phyloP scores from a whole-genome alignment of 306 rosid genomes.

The Ceratonia siliqua region DNA sequence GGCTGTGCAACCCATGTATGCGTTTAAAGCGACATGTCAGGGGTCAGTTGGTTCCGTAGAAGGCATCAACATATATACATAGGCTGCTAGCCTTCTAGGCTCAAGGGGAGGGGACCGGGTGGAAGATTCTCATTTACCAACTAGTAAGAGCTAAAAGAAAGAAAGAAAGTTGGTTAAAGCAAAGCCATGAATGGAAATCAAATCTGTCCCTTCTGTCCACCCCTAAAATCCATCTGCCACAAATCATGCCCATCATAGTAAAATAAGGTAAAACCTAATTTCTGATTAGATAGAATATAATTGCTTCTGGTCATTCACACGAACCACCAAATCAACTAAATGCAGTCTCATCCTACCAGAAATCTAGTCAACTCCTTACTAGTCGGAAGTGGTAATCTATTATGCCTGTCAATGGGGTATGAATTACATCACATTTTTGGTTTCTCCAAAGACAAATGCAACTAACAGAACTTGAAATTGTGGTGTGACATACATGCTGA shows the following conservation, averaged over 20 bases:
- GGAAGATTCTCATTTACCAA: background rate
- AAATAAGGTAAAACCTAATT: slow-evolving; percentile 4
- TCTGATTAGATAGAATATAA: slow-evolving; percentile 4
- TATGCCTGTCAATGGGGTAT: background rate
- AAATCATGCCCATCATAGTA: slow-evolving; percentile 3
- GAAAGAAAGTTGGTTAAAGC: background rate
- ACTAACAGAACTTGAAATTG: background rate
- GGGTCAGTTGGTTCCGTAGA: background rate
- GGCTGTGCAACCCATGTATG: background rate
- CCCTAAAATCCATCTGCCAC: background rate
- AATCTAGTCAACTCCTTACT: slow-evolving; percentile 21
- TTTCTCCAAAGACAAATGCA: background rate
- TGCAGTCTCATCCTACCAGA: background rate
- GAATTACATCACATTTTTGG: background rate
- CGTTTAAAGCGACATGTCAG: background rate
- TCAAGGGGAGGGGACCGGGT: background rate
- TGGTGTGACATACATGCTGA: background rate
- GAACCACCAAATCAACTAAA: slow-evolving; percentile 1
- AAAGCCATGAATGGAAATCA: slow-evolving; percentile 26
- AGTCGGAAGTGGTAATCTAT: background rate
- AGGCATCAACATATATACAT: background rate
- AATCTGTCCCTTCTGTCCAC: background rate
- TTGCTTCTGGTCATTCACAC: slow-evolving; percentile 8
- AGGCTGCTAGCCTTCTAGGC: background rate
- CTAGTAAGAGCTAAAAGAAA: background rate